A percentile compares a stretch with the other conserved stretches of the same genome.
Conservation (phyloP, 306 rosid species). For the Rosa persica region DNA sequence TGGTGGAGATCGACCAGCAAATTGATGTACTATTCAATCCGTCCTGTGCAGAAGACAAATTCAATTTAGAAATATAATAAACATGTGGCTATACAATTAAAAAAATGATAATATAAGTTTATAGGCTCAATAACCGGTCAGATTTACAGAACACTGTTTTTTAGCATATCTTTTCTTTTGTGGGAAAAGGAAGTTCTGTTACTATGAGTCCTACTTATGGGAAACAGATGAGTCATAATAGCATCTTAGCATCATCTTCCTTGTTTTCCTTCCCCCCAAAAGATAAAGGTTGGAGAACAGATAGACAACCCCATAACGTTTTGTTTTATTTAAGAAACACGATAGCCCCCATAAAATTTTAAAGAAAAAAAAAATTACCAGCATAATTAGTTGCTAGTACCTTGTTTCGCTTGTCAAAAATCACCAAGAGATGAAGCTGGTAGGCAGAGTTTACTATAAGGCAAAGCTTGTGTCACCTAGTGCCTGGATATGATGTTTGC, state of each 20-base stretch:
- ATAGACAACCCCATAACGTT: not conserved
- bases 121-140: not conserved
- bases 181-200: not conserved
- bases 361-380: not conserved
- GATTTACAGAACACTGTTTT: not conserved
- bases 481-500: slow-evolving; percentile 34
- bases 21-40: slow-evolving; percentile 13
- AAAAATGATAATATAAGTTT: not conserved
- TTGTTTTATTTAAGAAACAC: not conserved
- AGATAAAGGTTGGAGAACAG: too few relatives aligned
- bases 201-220: not conserved
- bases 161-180: not conserved
- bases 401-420: slow-evolving; percentile 32
- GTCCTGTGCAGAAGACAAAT: slow-evolving; percentile 19
- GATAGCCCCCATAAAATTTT: not conserved
- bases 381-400: not conserved
- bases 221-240: not conserved
- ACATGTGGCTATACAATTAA: not conserved
- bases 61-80: slow-evolving; percentile 2
- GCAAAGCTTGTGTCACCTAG: slow-evolving; percentile 24
- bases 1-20: not conserved
- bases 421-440: slow-evolving; percentile 23
- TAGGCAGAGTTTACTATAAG: slow-evolving; percentile 27
- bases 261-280: too few relatives aligned
- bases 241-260: too few relatives aligned